These are phyloP conservation scores for Oryza australiensis DNA, from an alignment of 176 grass and related monocot species.

Conservation along the genomic window DNA sequence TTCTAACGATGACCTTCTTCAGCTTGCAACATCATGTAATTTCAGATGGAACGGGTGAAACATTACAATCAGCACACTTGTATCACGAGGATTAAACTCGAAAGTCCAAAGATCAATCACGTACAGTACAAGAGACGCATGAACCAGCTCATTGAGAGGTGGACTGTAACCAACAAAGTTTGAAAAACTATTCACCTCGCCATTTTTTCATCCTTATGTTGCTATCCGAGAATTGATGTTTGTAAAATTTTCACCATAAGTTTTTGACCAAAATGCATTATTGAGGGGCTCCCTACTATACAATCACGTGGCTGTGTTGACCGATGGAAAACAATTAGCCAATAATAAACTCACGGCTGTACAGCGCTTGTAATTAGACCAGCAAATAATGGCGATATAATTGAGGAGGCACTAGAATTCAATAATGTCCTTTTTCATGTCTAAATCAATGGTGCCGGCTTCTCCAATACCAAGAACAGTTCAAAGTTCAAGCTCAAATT, in stretches of 20 bases:
- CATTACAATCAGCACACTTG: background rate
- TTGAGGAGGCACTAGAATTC: slow-evolving; percentile 28
- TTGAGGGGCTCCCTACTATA: background rate
- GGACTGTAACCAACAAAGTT: background rate
- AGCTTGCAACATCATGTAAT: background rate
- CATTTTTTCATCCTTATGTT: slow-evolving; percentile 11
- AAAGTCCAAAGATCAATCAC: background rate
- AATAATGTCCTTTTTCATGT: slow-evolving; percentile 46
- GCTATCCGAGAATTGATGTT: slow-evolving; percentile 25
- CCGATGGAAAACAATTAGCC: slow-evolving; percentile 12
- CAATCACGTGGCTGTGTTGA: slow-evolving; percentile 24
- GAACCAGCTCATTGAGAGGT: background rate
- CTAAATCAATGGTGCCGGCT: slow-evolving; percentile 31
- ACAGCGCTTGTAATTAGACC: background rate
- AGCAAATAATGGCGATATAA: slow-evolving; percentile 14
- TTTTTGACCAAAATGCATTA: slow-evolving; percentile 3
- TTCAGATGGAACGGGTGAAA: background rate
- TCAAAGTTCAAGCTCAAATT: background rate
- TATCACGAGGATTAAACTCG: background rate
- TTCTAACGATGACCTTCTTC: background rate
- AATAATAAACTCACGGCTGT: slow-evolving; percentile 24
- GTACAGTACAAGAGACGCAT: background rate
- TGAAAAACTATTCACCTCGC: background rate
- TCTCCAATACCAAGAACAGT: background rate
- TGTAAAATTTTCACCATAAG: background rate